Evolutionary conservation across 176 grass and related monocot species (phyloP).

Genomic region (Sorghum bicolor): Sorghum_bicolor_NCBIv3 NC_012870.2:70087001-70087500

Average conservation of each 20-base stretch:
- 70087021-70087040: conserved; percentile 11
- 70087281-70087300: conserved; percentile 29
- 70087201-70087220: conserved; percentile 42
- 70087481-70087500: not conserved
- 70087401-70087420: not conserved
- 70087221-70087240: conserved; percentile 25
- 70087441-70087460: not conserved
- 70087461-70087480: not conserved
- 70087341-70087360: conserved; percentile 19
- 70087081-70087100: conserved; percentile 43
- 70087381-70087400: not conserved
- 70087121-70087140: conserved; percentile 35
- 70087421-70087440: not conserved
- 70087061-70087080: conserved; percentile 35
- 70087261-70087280: conserved; percentile 32
- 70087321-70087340: conserved; percentile 25
- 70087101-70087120: conserved; percentile 43
- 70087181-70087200: conserved; percentile 30
- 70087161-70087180: conserved; percentile 28
- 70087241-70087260: conserved; percentile 45
- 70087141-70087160: conserved; percentile 47
- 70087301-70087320: conserved; percentile 9
- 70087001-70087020: not conserved
- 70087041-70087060: conserved; percentile 26
- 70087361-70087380: not conserved